These are phyloP conservation scores for Phellinidium pouzarii DNA, from an alignment of 1,284 basidiomycete genomes.

Conservation along the genomic window DNA sequence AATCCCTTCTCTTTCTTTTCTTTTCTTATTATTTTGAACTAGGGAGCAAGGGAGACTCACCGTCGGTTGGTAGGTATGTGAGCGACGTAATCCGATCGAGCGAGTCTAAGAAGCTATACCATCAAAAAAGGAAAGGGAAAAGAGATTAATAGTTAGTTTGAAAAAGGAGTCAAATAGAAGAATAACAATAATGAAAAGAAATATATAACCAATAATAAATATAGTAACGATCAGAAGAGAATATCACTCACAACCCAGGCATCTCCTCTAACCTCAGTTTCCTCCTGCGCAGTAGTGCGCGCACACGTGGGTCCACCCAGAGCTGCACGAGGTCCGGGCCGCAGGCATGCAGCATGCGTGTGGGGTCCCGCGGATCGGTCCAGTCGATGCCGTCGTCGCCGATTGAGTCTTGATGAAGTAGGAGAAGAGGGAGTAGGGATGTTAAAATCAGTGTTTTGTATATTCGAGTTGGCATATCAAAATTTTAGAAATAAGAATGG, in stretches of 20 bases:
- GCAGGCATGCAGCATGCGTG: conserved; percentile 30
- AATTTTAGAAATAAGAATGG: background rate
- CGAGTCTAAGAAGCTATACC: conserved; percentile 38
- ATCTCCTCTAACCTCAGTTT: conserved; percentile 34
- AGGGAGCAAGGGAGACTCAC: too few relatives aligned
- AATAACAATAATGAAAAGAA: too few relatives aligned
- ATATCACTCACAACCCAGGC: conserved; percentile 32
- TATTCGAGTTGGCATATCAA: too few relatives aligned
- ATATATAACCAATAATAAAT: too few relatives aligned
- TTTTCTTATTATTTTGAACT: too few relatives aligned
- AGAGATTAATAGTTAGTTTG: too few relatives aligned
- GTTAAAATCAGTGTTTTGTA: background rate
- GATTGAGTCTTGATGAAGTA: conserved; percentile 23
- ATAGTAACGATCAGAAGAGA: too few relatives aligned
- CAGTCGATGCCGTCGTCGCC: conserved; percentile 27
- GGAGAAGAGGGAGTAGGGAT: background rate
- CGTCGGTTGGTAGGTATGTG: conserved; percentile 39
- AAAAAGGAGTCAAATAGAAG: too few relatives aligned
- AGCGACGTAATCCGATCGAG: conserved; percentile 36
- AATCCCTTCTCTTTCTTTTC: too few relatives aligned
- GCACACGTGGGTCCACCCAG: conserved; percentile 30
- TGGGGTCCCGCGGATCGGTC: conserved; percentile 36
- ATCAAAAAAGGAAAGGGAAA: too few relatives aligned
- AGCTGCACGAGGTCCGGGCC: conserved; percentile 33
- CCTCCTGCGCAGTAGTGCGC: conserved; percentile 28